Evolutionary conservation across 73 alveolate species (phyloP).

Genomic region (Paraurostyla sp.): DNA sequence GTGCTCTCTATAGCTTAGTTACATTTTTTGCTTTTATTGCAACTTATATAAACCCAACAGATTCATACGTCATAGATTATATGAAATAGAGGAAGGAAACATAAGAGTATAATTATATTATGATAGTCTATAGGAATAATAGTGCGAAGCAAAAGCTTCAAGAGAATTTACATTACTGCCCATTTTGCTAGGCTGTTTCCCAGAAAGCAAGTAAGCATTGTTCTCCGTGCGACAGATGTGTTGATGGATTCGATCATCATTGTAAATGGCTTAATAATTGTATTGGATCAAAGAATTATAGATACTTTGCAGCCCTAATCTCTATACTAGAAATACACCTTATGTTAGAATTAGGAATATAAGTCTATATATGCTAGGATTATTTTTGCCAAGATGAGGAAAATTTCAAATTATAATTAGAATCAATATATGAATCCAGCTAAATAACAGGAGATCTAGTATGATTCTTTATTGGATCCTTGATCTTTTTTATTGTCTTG

Average conservation of each 20-base stretch:
- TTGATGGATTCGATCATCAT: conserved; percentile 87
- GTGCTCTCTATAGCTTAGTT: background rate
- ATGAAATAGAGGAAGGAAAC: background rate
- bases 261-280: conserved; percentile 94
- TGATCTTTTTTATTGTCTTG: too few relatives aligned
- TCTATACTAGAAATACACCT: background rate
- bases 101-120: too few relatives aligned
- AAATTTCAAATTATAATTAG: too few relatives aligned
- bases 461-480: too few relatives aligned
- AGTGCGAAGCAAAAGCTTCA: background rate
- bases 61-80: background rate
- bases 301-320: background rate
- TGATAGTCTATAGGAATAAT: too few relatives aligned
- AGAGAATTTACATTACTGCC: background rate
- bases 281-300: conserved; percentile 77
- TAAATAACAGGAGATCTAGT: too few relatives aligned
- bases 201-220: background rate
- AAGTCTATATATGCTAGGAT: too few relatives aligned
- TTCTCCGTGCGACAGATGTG: conserved; percentile 78
- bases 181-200: background rate
- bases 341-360: background rate
- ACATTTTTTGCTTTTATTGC: background rate
- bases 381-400: too few relatives aligned
- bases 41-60: conserved; percentile 19
- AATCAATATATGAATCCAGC: too few relatives aligned